Evolutionary conservation across 768 basidiomycete species (phyloP), one percentile per base, ranked within the genome.

Genomic region (Pisolithus marmoratus): DNA sequence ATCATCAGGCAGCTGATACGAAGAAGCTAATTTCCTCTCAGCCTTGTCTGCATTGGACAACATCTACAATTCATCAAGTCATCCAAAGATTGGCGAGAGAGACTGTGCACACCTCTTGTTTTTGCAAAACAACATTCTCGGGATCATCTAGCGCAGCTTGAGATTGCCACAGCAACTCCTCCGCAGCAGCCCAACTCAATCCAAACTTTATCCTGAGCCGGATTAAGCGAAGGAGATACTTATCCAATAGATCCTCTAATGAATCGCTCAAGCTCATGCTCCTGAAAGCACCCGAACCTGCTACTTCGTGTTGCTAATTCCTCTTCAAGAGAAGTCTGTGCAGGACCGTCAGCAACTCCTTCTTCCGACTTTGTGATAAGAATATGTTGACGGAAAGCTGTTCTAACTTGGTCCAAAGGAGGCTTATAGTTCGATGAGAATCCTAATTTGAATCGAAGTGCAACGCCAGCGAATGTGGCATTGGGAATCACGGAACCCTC

Each of bases 111-210:
- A 78, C 74, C 59, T 66, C 54, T 53, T 56, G 62, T 44, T 64
- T 65, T 24, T 41, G 47, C 8, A 57, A 51, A 52, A 76, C 67
- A 27, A 81, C 65, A 37, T 73, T 70, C 5, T 71, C 72, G 7
- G 71, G 61, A 20, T 62, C 65, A 47, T 58, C 64, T 59, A 83
- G 81, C 23, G 64, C 60, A 51, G 65, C 72, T 58, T 81, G 78
- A 9, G 74, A 63, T 59, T 75, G 70, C 47, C 72, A 61, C 43
- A 73, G 62, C 44, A 87, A 67, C 17, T 73, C 56, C 58, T 87
- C 87, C 3, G 84, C 85, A 3, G 79, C 83, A 3, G 85, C 82
- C 85, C 85, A 89, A 12, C 83, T 83, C 12, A 85, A 65, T 4
- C 68, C 68, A 56, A 78, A 83, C 57, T 71, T 71, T 31, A 75